Conservation (phyloP, 129 eudicot species). For the Dittrichia graveolens region DNA sequence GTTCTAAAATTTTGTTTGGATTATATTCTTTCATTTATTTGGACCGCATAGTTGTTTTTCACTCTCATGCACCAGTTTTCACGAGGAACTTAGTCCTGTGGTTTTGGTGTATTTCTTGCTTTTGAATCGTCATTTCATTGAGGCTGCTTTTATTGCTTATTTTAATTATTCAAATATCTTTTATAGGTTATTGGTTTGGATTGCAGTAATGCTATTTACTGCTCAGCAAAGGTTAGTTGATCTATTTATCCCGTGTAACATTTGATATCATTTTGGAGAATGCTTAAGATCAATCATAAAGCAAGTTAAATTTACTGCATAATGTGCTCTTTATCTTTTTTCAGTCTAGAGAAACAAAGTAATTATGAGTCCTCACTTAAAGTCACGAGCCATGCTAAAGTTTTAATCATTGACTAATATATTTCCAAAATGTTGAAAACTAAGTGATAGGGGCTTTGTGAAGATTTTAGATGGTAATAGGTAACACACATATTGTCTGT, state of each 20-base stretch:
- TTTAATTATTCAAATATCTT: slow-evolving; percentile 29
- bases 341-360: slow-evolving; percentile 9
- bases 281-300: slow-evolving; percentile 8
- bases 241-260: slow-evolving; percentile 7
- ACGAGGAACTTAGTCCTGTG: not conserved
- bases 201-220: slow-evolving; percentile 91
- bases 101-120: slow-evolving; percentile 14
- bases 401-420: slow-evolving; percentile 5
- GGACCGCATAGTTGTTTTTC: not conserved
- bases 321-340: slow-evolving; percentile 15
- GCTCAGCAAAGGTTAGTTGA: slow-evolving; percentile 89
- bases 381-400: slow-evolving; percentile 17
- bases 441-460: slow-evolving; percentile 16
- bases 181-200: slow-evolving; percentile 83
- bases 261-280: slow-evolving; percentile 1
- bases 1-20: not conserved
- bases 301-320: not conserved
- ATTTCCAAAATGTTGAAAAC: not conserved
- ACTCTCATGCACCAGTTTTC: slow-evolving; percentile 6
- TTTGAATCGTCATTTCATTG: not conserved
- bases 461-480: slow-evolving; percentile 15
- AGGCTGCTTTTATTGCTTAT: slow-evolving; percentile 12
- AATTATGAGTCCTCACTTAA: not conserved
- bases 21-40: not conserved
- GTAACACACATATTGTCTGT: slow-evolving; percentile 19